phyloP scores from a whole-genome alignment of 169 alveolate species.

The Eimeria sp. region DNA sequence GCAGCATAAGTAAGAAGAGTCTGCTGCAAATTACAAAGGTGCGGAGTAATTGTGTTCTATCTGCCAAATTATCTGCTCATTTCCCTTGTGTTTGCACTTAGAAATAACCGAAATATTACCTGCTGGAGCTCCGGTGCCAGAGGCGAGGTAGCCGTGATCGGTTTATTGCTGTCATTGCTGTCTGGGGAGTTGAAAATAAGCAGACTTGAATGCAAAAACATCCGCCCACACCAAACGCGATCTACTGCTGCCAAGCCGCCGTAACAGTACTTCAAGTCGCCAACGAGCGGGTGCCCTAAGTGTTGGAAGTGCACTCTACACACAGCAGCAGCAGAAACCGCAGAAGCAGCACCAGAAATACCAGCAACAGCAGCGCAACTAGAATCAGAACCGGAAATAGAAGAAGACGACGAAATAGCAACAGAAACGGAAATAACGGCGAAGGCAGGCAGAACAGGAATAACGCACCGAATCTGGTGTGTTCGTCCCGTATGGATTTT shows the following conservation, averaged over 20 bases:
- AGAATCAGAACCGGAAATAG: neutral
- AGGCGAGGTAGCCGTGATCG: slow-evolving; percentile 86
- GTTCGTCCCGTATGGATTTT: slow-evolving; percentile 89
- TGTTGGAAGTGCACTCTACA: slow-evolving; percentile 88
- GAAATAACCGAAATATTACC: neutral
- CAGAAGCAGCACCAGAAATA: too few species aligned
- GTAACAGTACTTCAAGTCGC: slow-evolving; percentile 87
- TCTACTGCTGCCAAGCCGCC: slow-evolving; percentile 84
- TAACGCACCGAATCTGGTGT: slow-evolving; percentile 85
- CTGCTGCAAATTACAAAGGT: too few species aligned
- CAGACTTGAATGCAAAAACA: slow-evolving; percentile 88
- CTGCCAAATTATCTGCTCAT: too few species aligned
- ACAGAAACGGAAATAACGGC: neutral
- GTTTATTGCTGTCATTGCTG: slow-evolving; percentile 82
- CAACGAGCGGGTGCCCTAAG: slow-evolving; percentile 88
- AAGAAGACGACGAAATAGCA: neutral
- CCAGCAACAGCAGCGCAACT: neutral
- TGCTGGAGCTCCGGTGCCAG: slow-evolving; percentile 86
- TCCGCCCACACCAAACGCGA: slow-evolving; percentile 88
- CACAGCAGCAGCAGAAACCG: too few species aligned
- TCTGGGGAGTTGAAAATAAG: slow-evolving; percentile 88
- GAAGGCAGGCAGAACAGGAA: neutral
- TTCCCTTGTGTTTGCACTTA: neutral
- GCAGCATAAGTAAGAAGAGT: too few species aligned
- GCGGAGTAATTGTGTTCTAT: too few species aligned